Evolutionary conservation across 495 filamentous ascomycete species (phyloP), one percentile per base, ranked within the genome.

Genomic region (Penicillium waksmanii): DNA sequence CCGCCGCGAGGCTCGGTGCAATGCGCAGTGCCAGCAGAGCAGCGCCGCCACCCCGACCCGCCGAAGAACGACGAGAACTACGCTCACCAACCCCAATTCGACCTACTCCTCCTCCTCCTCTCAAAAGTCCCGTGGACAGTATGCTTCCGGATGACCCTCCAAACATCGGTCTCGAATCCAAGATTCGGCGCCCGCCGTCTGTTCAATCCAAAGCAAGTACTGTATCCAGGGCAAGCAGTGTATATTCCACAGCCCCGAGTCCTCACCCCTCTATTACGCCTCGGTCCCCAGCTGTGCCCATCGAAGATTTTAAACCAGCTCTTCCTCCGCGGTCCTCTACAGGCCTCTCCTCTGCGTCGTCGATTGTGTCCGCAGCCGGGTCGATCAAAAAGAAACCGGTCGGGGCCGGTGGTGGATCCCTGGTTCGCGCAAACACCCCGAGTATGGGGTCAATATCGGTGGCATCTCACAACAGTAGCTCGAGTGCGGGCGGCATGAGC

Each of bases 401-500:
- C 21, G 31, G 35, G 10, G 56, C 55, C 21, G 25, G 35, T 10
- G 27, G 19, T 19, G 35, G 49, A 19, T 53, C 57, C 11, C 62
- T 65, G 17, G 31, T 60, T 33, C 67, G 62, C 27, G 40, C 67
- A 13, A 60, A 57, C 1, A 73, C 67, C 25, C 71, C 76, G 0
- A 70, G 74, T 58, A 51, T 63, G 18, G 56, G 58, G 4, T 77
- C 72, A 1, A 46, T 68, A 8, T 74, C 71, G 17, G 62, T 55
- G 6, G 61, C 25, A 33, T 71, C 73, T 3, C 65, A 69, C 15
- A 66, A 64, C 5, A 76, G 74, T 55, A 71, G 60, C 56, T 56
- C 69, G 0, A 73, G 66, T 57, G 19, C 66, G 15, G 51, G 36
- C 21, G 62, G 70, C 4, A 64, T 83, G 64, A 77, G 76, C 44